Base-by-base conservation (phyloP, 257 asterid species). In the Galeopsis tetrahit region DNA sequence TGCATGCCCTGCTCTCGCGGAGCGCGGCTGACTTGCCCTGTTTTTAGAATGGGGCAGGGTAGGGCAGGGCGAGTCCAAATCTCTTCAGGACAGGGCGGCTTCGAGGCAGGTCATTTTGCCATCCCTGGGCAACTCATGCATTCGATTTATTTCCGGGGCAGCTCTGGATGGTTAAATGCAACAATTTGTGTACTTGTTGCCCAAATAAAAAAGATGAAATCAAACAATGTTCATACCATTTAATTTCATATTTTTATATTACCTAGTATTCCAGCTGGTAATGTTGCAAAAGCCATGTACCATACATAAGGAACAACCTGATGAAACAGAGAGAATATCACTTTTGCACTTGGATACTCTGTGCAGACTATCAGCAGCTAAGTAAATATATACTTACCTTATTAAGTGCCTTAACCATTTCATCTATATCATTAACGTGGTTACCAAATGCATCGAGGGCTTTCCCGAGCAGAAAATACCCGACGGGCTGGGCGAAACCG, bases 221-320 rank as follows among this genome's bases (percentile, higher is more conserved):
- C 28, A 21, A 21, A 21, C 28, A 21, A 21, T 21, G 28, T 21
- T 21, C 28, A 21, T 21, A 21, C 28, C 1, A 21, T 21, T 0
- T 21, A 21, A 21, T 21, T 21, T 21, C 28, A 0, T n/a, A n/a
- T 21, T 21, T 21, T 21, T 21, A 21, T 21, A 21, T 75, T 82
- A 90, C 97, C 97, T 52, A 87, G 70, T 66, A 87, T 70, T 72
- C 97, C 97, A 46, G 97, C 92, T 61, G 97, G 97, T 77, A 91
- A 89, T 35, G 97, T 91, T 4, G 96, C 92, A 2, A 89, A 70
- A 49, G 97, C 96, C 97, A 91, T 91, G 78, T 85, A 91, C 94
- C 96, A 91, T 68, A 89, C 96, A 57, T 76, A 91, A 2, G 97
- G 97, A 62, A 91, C 82, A 32, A 91, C 90, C 97, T 90, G 86